These are phyloP conservation scores for Penicillium waksmanii DNA, from an alignment of 495 filamentous ascomycete genomes.

Conservation along the genomic window DNA sequence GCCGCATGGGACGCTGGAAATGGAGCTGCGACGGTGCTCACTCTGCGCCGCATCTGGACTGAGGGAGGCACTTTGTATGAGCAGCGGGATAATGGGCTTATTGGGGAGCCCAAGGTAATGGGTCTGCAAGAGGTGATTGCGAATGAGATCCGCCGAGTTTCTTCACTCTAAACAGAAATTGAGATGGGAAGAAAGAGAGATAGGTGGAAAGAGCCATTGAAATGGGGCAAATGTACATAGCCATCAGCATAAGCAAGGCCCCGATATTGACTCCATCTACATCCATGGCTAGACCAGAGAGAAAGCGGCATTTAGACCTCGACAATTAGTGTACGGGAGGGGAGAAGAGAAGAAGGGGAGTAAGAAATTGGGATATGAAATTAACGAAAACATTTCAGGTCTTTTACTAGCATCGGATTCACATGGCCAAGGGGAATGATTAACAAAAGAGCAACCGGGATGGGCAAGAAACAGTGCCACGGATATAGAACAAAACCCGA, in stretches of 20 bases:
- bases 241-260: neutral
- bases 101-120: constrained; percentile 52
- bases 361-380: constrained; percentile 14
- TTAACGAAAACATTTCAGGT: constrained; percentile 29
- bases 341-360: neutral
- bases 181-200: neutral
- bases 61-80: constrained; percentile 73
- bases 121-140: constrained; percentile 47
- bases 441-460: constrained; percentile 23
- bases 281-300: neutral
- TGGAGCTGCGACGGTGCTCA: constrained; percentile 57
- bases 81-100: constrained; percentile 63
- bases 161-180: constrained; percentile 12
- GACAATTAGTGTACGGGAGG: constrained; percentile 12
- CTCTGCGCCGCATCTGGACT: constrained; percentile 70
- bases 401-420: constrained; percentile 32
- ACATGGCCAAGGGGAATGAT: constrained; percentile 31
- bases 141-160: constrained; percentile 31
- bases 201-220: neutral
- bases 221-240: constrained; percentile 11
- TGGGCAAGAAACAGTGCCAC: constrained; percentile 13
- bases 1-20: constrained; percentile 56
- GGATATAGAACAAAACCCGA: constrained; percentile 30
- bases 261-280: neutral
- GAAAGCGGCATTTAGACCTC: neutral